Evolutionary conservation across 2,329 filamentous ascomycete species (phyloP).

Genomic region (Dryadomyces quercus-mongolicae): DNA sequence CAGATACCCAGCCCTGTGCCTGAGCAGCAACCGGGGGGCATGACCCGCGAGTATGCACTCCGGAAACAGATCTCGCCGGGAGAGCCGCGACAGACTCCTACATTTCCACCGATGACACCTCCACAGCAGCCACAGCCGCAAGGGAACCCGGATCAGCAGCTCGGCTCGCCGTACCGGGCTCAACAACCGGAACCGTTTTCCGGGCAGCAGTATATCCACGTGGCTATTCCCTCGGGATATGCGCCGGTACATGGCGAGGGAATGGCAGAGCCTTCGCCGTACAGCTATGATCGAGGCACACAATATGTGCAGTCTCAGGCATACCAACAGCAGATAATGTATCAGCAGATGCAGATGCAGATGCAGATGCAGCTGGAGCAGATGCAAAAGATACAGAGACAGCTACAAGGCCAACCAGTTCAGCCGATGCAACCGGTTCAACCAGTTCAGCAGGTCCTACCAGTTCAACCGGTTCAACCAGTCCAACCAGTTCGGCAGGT

Average conservation of each 20-base stretch:
- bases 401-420: too few species aligned
- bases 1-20: background rate
- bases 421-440: too few species aligned
- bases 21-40: background rate
- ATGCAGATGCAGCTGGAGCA: background rate
- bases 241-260: conserved; percentile 24
- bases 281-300: conserved; percentile 4
- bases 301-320: background rate
- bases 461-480: too few species aligned
- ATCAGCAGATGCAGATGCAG: background rate
- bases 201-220: conserved; percentile 23
- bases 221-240: conserved; percentile 26
- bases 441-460: too few species aligned
- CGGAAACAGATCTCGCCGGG: conserved; percentile 8
- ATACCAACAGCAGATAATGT: background rate
- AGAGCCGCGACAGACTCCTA: background rate
- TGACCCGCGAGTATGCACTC: conserved; percentile 4
- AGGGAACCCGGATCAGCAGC: background rate
- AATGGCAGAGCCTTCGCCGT: conserved; percentile 16
- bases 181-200: background rate
- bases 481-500: too few species aligned
- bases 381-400: too few species aligned
- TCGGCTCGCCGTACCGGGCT: background rate
- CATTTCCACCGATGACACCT: too few species aligned
- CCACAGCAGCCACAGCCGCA: conserved; percentile 1